Evolutionary conservation across 345 rosid genomes (phyloP).

Genomic region (Atalantia buxifolia): DNA sequence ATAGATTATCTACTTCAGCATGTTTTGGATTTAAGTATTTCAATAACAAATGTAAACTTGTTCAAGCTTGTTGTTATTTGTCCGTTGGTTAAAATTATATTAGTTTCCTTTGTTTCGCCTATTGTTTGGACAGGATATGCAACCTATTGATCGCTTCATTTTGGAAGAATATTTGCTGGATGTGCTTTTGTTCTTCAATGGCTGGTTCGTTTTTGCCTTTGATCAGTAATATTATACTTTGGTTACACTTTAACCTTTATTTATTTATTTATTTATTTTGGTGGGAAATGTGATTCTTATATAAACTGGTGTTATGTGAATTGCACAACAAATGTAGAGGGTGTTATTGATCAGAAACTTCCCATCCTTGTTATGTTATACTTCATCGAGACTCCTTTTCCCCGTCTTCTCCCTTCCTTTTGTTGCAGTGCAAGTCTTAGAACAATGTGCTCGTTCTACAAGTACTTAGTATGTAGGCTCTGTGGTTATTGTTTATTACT

Average conservation of each 20-base stretch:
- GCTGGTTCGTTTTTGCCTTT: constrained; percentile 67
- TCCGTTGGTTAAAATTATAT: not conserved
- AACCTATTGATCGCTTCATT: constrained; percentile 90
- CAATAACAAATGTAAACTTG: not conserved
- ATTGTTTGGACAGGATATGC: constrained; percentile 64
- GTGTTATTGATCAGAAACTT: not conserved
- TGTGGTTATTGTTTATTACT: not conserved
- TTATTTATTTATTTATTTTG: not conserved
- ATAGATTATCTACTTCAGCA: not conserved
- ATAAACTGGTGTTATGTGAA: not conserved
- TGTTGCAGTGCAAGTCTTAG: not conserved
- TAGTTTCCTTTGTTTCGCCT: constrained; percentile 13
- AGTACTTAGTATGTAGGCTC: not conserved
- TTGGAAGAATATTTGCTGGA: constrained; percentile 94
- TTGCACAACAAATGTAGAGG: not conserved
- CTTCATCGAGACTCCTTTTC: not conserved
- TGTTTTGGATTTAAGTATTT: not conserved
- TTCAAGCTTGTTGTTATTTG: not conserved
- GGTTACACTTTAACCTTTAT: not conserved
- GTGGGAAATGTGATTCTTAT: not conserved
- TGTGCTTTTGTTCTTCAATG: constrained; percentile 92
- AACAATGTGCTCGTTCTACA: not conserved
- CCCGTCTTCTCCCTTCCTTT: no score
- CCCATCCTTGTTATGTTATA: not conserved
- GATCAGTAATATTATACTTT: not conserved